Evolutionary conservation across 1,284 basidiomycete genomes (phyloP).

Genomic region (Rhodotorula sp.): DNA sequence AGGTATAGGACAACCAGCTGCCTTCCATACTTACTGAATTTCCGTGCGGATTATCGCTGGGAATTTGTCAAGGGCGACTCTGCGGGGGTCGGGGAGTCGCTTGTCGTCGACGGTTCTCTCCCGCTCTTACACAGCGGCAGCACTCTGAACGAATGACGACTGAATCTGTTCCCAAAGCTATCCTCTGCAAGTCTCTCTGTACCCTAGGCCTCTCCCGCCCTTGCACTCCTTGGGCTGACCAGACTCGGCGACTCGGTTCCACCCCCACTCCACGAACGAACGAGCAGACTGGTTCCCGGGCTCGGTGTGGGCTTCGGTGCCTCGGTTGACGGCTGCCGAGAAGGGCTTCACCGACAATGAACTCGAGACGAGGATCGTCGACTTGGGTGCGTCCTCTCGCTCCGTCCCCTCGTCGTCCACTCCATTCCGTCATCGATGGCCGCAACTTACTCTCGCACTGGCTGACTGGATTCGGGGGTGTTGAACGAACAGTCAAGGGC

Average conservation of each 20-base stretch:
- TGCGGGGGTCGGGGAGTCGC: too few species aligned
- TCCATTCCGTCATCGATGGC: too few species aligned
- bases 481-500: conserved; percentile 50
- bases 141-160: neutral
- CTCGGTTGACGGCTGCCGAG: conserved; percentile 50
- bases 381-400: conserved; percentile 44
- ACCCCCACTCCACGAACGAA: neutral
- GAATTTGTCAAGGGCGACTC: too few species aligned
- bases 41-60: too few species aligned
- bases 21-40: too few species aligned
- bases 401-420: too few species aligned
- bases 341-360: conserved; percentile 52
- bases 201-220: neutral
- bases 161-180: conserved; percentile 14
- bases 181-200: conserved; percentile 8
- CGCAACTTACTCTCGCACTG: too few species aligned
- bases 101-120: too few species aligned
- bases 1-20: too few species aligned
- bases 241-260: neutral
- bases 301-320: conserved; percentile 51
- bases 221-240: neutral
- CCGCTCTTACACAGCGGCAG: too few species aligned
- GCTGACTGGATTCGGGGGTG: too few species aligned
- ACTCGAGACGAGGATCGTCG: conserved; percentile 48
- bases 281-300: conserved; percentile 29